Evolutionary conservation across 768 basidiomycete genomes (phyloP), one percentile per base, ranked within the genome.

Genomic region (Boletus vermiculosoides): DNA sequence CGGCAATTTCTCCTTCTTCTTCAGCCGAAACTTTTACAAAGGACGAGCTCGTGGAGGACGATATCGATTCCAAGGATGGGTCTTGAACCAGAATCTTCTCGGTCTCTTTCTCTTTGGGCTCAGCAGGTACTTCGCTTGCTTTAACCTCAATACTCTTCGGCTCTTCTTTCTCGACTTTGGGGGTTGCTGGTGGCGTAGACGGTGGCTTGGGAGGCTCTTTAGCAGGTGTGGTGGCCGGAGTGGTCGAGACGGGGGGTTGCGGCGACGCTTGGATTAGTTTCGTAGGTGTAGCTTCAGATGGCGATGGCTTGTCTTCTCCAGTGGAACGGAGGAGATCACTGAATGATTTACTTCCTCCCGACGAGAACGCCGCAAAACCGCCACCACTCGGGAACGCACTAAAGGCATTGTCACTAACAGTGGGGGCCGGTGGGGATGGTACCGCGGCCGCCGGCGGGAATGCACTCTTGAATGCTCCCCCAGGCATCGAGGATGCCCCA

Each of bases 261-360:
- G 25, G 4, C 15, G 37, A 37, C 13, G 23, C 47, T 22, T 33
- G 57, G 13, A 42, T 28, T 30, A 42, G 41, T 25, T 65, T 45
- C 28, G 45, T 42, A 30, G 58, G 55, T 1, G 54, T 67, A 16
- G 46, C 63, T 16, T 70, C 67, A 20, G 67, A 59, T 16, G 54
- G 34, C 23, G 66, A 58, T 8, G 67, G 59, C 34, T 73, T 52
- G 56, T 46, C 67, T 20, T 66, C 66, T 45, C 71, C 74, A 44
- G 64, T 74, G 16, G 60, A 68, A 65, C 83, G 80, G 55, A 89
- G 71, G 45, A 90, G 64, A 30, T 89, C 84, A n/a, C 75, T 70
- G 61, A 87, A 92, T 0, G 88, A 82, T 61, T 79, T 81, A 36
- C 74, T 72, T 1, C 73, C 57, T 4, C 78, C 78, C 15, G 63